These are phyloP conservation scores for Neoscytalidium dimidiatum DNA, from an alignment of 2,329 filamentous ascomycete genomes.

Conservation along the genomic window DNA sequence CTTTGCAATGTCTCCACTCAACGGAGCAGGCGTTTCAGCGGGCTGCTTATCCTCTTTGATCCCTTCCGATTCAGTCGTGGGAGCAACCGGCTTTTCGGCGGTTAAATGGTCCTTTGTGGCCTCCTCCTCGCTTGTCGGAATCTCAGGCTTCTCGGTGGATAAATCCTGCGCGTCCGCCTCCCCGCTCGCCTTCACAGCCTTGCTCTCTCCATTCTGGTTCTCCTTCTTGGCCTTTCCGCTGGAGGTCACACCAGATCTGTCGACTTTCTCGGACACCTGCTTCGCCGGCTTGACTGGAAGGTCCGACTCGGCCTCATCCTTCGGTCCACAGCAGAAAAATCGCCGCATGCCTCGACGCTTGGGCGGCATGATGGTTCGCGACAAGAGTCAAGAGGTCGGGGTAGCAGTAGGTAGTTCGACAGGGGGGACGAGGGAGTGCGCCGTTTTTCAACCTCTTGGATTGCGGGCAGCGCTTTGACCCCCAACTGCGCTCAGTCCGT, in stretches of 20 bases:
- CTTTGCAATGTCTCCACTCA: background rate
- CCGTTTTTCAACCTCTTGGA: conserved; percentile 13
- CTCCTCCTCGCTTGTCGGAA: conserved; percentile 9
- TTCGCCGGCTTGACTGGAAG: conserved; percentile 11
- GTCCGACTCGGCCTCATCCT: conserved; percentile 6
- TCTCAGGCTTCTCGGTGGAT: background rate
- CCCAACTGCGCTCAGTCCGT: conserved; percentile 9
- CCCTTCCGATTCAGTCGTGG: conserved; percentile 3
- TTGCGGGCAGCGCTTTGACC: conserved; percentile 10
- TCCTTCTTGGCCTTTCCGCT: conserved; percentile 5
- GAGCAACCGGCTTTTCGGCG: conserved; percentile 11
- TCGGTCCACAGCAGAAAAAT: conserved; percentile 15
- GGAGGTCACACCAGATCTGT: conserved; percentile 3
- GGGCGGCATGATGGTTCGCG: conserved; percentile 10
- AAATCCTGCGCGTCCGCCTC: background rate
- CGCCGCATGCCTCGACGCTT: conserved; percentile 14
- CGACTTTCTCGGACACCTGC: conserved; percentile 9
- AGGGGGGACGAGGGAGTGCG: conserved; percentile 11
- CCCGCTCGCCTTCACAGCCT: background rate
- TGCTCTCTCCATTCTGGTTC: background rate
- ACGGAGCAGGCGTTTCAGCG: background rate
- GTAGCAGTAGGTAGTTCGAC: conserved; percentile 1
- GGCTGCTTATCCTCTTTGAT: background rate
- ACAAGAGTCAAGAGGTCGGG: background rate
- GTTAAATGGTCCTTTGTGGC: conserved; percentile 11